These are phyloP conservation scores for Trichoderma koningii DNA, from an alignment of 2,329 filamentous ascomycete species.

Conservation along the genomic window DNA sequence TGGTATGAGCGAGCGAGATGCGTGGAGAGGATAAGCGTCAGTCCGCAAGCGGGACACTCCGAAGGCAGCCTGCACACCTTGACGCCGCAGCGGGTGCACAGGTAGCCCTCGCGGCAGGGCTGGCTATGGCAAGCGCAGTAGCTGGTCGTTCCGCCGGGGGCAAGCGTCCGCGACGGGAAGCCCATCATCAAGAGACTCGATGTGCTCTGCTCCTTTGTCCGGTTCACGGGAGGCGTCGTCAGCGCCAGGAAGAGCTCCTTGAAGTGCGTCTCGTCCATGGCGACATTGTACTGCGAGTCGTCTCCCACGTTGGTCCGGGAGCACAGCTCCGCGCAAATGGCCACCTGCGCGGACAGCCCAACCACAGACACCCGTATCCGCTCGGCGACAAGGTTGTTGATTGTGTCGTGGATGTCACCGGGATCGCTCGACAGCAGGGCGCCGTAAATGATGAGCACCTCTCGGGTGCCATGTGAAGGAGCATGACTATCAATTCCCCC, in stretches of 20 bases:
- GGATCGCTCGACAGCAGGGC: slow-evolving; percentile 89
- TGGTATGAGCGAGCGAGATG: slow-evolving; percentile 92
- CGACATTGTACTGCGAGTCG: slow-evolving; percentile 75
- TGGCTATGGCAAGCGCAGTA: slow-evolving; percentile 91
- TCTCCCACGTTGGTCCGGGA: slow-evolving; percentile 83
- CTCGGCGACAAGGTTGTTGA: slow-evolving; percentile 74
- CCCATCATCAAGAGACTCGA: slow-evolving; percentile 91
- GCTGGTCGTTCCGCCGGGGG: slow-evolving; percentile 63
- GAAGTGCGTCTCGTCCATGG: slow-evolving; percentile 75
- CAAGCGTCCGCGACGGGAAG: slow-evolving; percentile 84
- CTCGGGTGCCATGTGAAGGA: slow-evolving; percentile 88
- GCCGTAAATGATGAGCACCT: slow-evolving; percentile 89
- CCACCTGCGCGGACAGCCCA: slow-evolving; percentile 86
- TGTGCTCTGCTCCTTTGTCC: slow-evolving; percentile 60
- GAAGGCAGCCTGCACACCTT: slow-evolving; percentile 90
- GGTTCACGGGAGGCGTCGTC: slow-evolving; percentile 85
- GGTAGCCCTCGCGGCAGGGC: slow-evolving; percentile 80
- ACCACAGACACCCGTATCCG: slow-evolving; percentile 86
- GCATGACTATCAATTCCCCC: slow-evolving; percentile 63
- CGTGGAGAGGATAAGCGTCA: slow-evolving; percentile 92
- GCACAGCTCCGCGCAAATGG: slow-evolving; percentile 88
- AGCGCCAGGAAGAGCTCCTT: slow-evolving; percentile 83
- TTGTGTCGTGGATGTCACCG: slow-evolving; percentile 91
- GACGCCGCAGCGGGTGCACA: slow-evolving; percentile 82
- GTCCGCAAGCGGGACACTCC: slow-evolving; percentile 86